Evolutionary conservation across 1,284 basidiomycete genomes (phyloP), one percentile per base, ranked within the genome.

Genomic region (Porodaedalea pini): DNA sequence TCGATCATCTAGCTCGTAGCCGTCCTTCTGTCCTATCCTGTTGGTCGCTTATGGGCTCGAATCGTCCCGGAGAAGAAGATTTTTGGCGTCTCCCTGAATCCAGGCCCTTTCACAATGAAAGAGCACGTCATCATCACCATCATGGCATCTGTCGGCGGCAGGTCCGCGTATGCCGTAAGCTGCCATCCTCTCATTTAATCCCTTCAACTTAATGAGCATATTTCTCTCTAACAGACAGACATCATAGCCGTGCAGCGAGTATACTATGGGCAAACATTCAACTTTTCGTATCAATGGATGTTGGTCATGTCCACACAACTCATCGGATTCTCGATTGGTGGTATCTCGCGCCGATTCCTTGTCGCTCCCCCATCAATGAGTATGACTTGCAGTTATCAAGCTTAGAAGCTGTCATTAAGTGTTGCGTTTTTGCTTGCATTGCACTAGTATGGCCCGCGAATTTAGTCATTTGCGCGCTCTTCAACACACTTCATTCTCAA

Each of bases 291-390:
- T 63, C 71, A 77, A 62, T 81, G 78, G 81, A 72, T 83, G 69
- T 69, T 83, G 39, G 79, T 82, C 36, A 82, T 84, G 76, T 80
- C 80, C 21, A 85, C 83, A 6, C 85, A 89, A 65, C 73, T 87
- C 53, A 83, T 89, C 63, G 87, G 84, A 0, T 85, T 85, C 66
- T 84, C 82, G 7, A 82, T 86, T 60, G 82, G 83, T 34, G 83
- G 84, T 31, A 77, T 86, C 56, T 74, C 76, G 32, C 77, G 81
- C 21, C 76, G 82, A 11, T 85, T 85, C 71, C 74, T 92, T 50
- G 86, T 90, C n/a, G 78, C 82, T 56, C 89, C 90, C 0, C 85
- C 88, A 0, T 83, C 83, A 7, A 89, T 92, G 86, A 87, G 81
- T 82, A 67, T 61, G 78, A 64, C 13, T 11, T 36, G 53, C 29